Base-by-base conservation (phyloP, 495 filamentous ascomycete genomes). In the Xylaria sp. region DNA sequence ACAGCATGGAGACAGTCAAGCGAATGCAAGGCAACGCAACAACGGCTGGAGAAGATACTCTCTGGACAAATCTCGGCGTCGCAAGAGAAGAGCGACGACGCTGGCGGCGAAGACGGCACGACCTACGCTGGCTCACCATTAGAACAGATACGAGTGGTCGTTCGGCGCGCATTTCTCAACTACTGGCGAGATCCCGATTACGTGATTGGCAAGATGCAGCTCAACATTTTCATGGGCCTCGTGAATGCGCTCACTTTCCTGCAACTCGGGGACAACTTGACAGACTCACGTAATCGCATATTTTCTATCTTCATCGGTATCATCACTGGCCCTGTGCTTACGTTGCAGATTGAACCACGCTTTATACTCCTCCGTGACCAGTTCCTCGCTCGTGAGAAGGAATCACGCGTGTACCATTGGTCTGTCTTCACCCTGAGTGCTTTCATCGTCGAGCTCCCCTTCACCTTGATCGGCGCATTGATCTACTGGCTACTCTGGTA, bases 401-500 rank as follows among this genome's bases (percentile, higher is more conserved):
- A 87, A 11, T 88, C 86, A 37, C 92, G 91, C 69, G 87, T 88
- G 14, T 96, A 96, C 78, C 88, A 86, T 35, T 94, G 92, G 92
- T 80, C 83, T 14, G 88, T 87, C 0, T 94, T 94, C 79, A 80
- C 92, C n/a, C 85, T 90, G 26, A 85, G 87, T 71, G 88, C 90
- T 61, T 87, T 94, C 73, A 33, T 91, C n/a, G 88, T 90, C 69
- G 93, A 95, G 76, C 86, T 95, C 14, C 92, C 92, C 0, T 94
- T 90, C 74, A 81, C 92, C 43, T 68, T 93, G 14, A 83, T 88
- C 1, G 89, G 85, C 15, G 84, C 90, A 11, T 69, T 91, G 44
- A 83, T 91, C 24, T 90, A 91, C 82, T 90, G 91, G 7, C 86
- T 87, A 31, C 90, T 89, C 72, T 94, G 90, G 90, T 94, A 94